Conservation (phyloP, 2,329 filamentous ascomycete species). For the Eutypa lata region DNA sequence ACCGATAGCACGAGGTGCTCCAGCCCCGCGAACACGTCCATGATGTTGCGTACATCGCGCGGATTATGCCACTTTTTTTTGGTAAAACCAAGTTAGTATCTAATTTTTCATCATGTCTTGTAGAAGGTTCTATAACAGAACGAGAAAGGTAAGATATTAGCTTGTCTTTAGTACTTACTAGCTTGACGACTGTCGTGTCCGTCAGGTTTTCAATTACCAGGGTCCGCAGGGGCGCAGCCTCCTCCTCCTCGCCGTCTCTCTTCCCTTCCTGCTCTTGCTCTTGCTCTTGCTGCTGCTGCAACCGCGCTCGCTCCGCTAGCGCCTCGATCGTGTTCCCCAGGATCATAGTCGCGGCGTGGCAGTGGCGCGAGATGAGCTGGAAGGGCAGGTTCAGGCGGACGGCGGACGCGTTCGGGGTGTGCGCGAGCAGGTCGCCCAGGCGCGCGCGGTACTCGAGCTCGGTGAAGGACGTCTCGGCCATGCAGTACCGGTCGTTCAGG, state of each 20-base stretch:
- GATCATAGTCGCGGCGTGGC: constrained; percentile 47
- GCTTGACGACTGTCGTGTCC: constrained; percentile 43
- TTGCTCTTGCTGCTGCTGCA: too few species aligned
- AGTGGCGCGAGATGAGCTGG: constrained; percentile 44
- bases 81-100: too few species aligned
- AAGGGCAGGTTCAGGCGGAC: constrained; percentile 51
- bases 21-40: constrained; percentile 37
- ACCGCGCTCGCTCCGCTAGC: constrained; percentile 36
- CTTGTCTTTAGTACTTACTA: too few species aligned
- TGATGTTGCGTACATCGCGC: constrained; percentile 47
- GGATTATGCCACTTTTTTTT: constrained; percentile 54
- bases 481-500: constrained; percentile 44
- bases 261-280: too few species aligned
- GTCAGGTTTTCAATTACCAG: constrained; percentile 50
- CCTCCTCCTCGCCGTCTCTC: constrained; percentile 29
- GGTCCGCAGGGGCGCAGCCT: constrained; percentile 39
- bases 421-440: constrained; percentile 40
- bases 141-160: too few species aligned
- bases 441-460: constrained; percentile 43
- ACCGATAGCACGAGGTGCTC: constrained; percentile 45
- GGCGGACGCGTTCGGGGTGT: constrained; percentile 41
- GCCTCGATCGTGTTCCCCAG: constrained; percentile 50
- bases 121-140: too few species aligned
- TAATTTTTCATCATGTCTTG: too few species aligned
- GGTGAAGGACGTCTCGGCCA: constrained; percentile 47